Base-by-base conservation (phyloP, 2,329 filamentous ascomycete species). In the Kalaharituber pfeilii region DNA sequence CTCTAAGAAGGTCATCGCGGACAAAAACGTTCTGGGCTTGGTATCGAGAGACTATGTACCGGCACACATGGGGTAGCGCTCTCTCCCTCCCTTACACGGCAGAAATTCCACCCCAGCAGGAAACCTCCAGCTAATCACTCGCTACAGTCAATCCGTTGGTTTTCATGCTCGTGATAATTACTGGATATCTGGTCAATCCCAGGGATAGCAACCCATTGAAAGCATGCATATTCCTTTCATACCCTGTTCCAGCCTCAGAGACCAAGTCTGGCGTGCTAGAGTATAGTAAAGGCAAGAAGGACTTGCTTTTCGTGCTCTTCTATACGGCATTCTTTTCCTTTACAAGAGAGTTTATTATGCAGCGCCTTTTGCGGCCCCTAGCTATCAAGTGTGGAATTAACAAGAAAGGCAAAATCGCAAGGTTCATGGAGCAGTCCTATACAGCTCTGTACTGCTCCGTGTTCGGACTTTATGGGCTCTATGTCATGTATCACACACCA, bases 341-440 rank as follows among this genome's bases (percentile, higher is more conserved):
- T 68, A 94, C 86, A 9, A 85, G 88, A 66, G 88, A 96, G 68
- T 94, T 94, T 69, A 76, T 94, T 70, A 95, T 94, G 88, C 88
- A 94, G 70, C 81, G 86, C 64, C 64, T 94, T 51, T 78, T 95
- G 56, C 79, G 81, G 11, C 88, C 87, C 0, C 72, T 88, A 58
- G 86, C 86, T 5, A 73, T 53, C 15, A 50, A 45, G 61, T 79
- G 73, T 53, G 84, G 85, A 15, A 79, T 95, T 65, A 75, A 72
- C 57, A 79, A 77, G 59, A 77, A 81, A 54, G 79, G 75, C 59
- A 95, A 94, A 72, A 86, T 91, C 65, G 77, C 81, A 15, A 82
- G 88, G 29, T 95, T 94, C 74, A 91, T 94, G 85, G 88, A 96
- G 69, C 88, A 96, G 70, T 79, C 83, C 65, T 96, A 96, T 70